These are phyloP conservation scores for Amaranthus cruentus DNA, from an alignment of 148 eudicot species.

Conservation along the genomic window DNA sequence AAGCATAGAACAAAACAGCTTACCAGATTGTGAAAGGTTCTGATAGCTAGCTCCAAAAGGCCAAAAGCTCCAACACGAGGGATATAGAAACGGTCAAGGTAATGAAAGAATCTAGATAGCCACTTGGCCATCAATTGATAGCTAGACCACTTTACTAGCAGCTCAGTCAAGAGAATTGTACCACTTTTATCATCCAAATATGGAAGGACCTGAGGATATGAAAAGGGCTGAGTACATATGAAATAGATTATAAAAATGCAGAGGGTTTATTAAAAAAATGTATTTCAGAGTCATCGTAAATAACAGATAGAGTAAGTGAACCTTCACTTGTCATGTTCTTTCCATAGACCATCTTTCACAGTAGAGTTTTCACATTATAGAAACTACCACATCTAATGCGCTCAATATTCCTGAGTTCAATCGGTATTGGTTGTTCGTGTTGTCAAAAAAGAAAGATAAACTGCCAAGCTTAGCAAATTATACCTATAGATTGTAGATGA, in stretches of 20 bases:
- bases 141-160: constrained; percentile 30
- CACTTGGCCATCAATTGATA: constrained; percentile 30
- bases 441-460: not conserved
- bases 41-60: constrained; percentile 23
- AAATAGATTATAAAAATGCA: not conserved
- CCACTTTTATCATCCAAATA: constrained; percentile 27
- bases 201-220: constrained; percentile 27
- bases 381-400: not conserved
- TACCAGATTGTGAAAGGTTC: constrained; percentile 31
- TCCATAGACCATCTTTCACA: not conserved
- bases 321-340: not conserved
- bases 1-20: not conserved
- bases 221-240: not conserved
- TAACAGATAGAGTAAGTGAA: not conserved
- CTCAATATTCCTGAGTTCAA: not conserved
- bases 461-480: not conserved
- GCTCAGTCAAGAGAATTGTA: constrained; percentile 28
- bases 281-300: not conserved
- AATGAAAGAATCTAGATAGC: constrained; percentile 36
- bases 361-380: not conserved
- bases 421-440: not conserved
- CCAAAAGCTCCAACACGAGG: constrained; percentile 20
- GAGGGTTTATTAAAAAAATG: not conserved
- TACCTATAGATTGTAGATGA: too few relatives aligned
- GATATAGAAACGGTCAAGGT: constrained; percentile 35